Base-by-base conservation (phyloP, 1,139 yeast genomes). In the Nadsonia commutata region DNA sequence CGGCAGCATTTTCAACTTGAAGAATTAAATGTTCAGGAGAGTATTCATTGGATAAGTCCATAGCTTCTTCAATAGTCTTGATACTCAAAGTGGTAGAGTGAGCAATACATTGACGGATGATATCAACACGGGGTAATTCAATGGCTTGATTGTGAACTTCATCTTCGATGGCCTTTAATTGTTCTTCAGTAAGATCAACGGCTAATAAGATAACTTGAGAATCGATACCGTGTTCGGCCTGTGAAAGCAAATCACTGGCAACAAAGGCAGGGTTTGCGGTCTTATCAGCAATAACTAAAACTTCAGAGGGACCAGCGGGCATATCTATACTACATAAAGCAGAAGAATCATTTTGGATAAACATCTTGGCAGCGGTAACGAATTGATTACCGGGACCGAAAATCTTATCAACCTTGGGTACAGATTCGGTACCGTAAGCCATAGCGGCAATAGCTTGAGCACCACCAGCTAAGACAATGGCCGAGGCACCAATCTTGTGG, bases 221-320 rank as follows among this genome's bases (percentile, higher is more conserved):
- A 62, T 90, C 99, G 46, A 86, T 75, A 50, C 99, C 99, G 61
- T 90, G 99, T 66, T 90, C 99, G 22, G 99, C 99, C 67, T 90
- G 99, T 0, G 97, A 88, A 48, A 90, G 71, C 59, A 90, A 71
- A 60, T 90, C 99, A 53, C 90, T 77, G 19, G 97, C 98, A 33
- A 90, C 98, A 63, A 84, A 90, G 55, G 88, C 95, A 16, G 94
- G 88, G 63, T 85, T 95, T 4, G 97, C 85, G 41, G 73, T 59
- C 47, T 70, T 72, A 61, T 90, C 99, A 39, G 96, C 95, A 54
- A 90, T 71, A 17, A 90, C 97, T 50, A 90, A 71, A 16, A 90
- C 99, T 65, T 90, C 99, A 44, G 95, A 82, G 21, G 99, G 99
- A 3, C 99, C 99, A 20, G 99, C 99, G 40, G 99, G 99, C 97